Evolutionary conservation across 352 stramenopile species (phyloP).

Genomic region (Phytophthora sansomeana): DNA sequence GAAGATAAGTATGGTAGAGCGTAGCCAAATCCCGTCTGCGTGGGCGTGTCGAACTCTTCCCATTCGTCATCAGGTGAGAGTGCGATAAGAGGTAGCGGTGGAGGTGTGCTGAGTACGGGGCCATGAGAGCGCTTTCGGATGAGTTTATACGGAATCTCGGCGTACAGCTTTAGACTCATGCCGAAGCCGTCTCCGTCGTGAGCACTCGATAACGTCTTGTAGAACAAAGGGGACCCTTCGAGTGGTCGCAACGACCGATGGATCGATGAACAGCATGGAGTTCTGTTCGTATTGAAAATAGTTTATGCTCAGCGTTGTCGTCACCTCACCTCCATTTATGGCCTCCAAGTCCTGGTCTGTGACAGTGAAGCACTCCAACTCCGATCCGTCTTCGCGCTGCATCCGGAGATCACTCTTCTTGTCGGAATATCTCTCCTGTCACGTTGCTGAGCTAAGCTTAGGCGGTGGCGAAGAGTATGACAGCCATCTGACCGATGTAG

Average conservation of each 20-base stretch:
- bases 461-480: conserved; percentile 92
- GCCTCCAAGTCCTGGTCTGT: not conserved
- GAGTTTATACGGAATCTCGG: conserved; percentile 40
- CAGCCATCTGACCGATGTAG: conserved; percentile 95
- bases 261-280: conserved; percentile 19
- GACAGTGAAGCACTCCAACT: not conserved
- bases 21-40: conserved; percentile 68
- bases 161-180: conserved; percentile 31
- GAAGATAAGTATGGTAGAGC: conserved; percentile 53
- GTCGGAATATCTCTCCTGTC: not conserved
- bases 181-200: not conserved
- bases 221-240: conserved; percentile 17
- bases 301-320: conserved; percentile 23
- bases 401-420: conserved; percentile 14
- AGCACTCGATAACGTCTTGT: not conserved
- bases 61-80: conserved; percentile 71
- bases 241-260: not conserved
- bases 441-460: conserved; percentile 30
- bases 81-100: conserved; percentile 70
- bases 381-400: not conserved
- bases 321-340: conserved; percentile 22
- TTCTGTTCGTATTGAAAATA: conserved; percentile 39
- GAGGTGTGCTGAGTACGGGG: conserved; percentile 48
- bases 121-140: conserved; percentile 58
- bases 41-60: conserved; percentile 71